Conservation (phyloP, 2,329 filamentous ascomycete genomes). For the Berkeleyomyces basicola region DNA sequence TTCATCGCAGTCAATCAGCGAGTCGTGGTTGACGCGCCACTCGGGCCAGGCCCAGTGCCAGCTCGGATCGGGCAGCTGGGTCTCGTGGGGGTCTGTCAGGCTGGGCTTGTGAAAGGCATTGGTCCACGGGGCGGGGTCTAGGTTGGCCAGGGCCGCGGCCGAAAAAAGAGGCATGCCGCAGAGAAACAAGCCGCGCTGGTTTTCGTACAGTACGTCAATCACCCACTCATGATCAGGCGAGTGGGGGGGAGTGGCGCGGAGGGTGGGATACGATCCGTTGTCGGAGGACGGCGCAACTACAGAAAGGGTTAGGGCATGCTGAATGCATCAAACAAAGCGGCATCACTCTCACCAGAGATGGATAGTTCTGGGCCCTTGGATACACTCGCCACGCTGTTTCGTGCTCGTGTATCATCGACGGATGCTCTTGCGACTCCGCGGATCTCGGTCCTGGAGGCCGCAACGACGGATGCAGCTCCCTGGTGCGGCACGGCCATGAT, state of each 20-base stretch:
- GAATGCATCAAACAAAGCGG: not conserved
- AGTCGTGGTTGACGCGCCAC: constrained; percentile 53
- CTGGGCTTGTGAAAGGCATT: constrained; percentile 47
- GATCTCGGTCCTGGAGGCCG: constrained; percentile 6
- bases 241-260: not conserved
- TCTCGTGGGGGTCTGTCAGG: constrained; percentile 57
- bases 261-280: not conserved
- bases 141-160: constrained; percentile 61
- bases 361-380: not conserved
- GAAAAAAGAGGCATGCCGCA: constrained; percentile 89
- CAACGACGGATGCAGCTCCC: constrained; percentile 2
- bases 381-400: not conserved
- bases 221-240: constrained; percentile 31
- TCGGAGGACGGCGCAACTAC: not conserved
- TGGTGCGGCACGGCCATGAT: constrained; percentile 13
- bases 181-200: constrained; percentile 77
- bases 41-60: constrained; percentile 77
- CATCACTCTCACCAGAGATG: not conserved
- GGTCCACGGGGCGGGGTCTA: constrained; percentile 80
- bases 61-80: constrained; percentile 82
- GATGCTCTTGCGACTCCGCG: constrained; percentile 8
- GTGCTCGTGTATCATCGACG: not conserved
- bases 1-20: constrained; percentile 53
- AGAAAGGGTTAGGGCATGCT: not conserved
- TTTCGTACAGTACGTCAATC: constrained; percentile 87